Evolutionary conservation across 805 yeast genomes (phyloP), one percentile per base, ranked within the genome.

Genomic region (Torulaspora franciscae): DNA sequence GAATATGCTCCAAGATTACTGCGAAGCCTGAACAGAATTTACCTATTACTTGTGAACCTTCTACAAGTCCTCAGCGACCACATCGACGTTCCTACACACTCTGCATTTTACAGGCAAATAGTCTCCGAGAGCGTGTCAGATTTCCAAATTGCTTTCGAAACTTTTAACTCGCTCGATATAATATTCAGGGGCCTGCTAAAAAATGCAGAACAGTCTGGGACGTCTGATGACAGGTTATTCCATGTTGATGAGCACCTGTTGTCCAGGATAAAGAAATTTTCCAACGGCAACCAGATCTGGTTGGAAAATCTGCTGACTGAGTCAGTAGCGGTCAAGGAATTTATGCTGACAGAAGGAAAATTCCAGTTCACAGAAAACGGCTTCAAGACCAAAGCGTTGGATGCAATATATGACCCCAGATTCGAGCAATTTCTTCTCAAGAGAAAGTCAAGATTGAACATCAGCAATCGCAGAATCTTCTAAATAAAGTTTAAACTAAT

Each of bases 91-190:
- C 48, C 54, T 6, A 29, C 41, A 8, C 46, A 46, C 11, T 38
- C 51, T 10, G 29, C 25, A 11, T 48, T 53, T 23, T 58, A 47
- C 47, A 51, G 50, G 32, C 37, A 43, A 8, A 43, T 59, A 8
- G 40, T 55, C 26, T 44, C 50, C 15, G 49, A 45, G 10, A 41
- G 53, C 15, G 39, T 60, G 37, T 34, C 51, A 1, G 51, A 56
- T 39, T 60, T 60, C 32, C 51, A 54, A 10, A 42, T 37, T 5
- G 50, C 53, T n/a, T 60, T 58, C 35, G 42, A 48, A 23, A 43
- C 50, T 2, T 55, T 51, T 38, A 57, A 58, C 32, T 11, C 47
- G 15, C 44, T 57, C 14, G 49, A 53, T 34, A 13, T 34, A n/a
- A 48, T 52, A 9, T 38, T 46, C 14, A 41, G 39, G 13, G 26